A percentile compares a stretch with the other conserved stretches of the same genome.
Evolutionary conservation across 768 basidiomycete species (phyloP).

Genomic region (Lactifluus pinguis): DNA sequence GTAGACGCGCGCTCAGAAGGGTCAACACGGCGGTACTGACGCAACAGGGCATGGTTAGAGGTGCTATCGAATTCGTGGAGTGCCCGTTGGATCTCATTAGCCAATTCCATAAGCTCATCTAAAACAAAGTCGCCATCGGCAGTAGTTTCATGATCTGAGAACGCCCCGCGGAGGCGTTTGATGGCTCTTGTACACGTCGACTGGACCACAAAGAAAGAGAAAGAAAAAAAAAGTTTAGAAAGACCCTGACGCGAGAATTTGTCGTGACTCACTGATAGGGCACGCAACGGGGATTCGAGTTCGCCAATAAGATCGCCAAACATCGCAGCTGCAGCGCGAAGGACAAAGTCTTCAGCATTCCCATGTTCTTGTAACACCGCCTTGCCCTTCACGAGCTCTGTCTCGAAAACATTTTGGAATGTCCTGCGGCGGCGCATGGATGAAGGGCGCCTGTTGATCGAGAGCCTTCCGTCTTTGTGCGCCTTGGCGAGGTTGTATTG

Average conservation of each 20-base stretch:
- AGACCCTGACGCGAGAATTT: neutral
- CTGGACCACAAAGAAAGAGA: constrained; percentile 31
- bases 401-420: neutral
- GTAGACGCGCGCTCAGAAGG: constrained; percentile 19
- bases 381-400: constrained; percentile 19
- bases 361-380: neutral
- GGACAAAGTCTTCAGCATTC: constrained; percentile 30
- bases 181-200: constrained; percentile 51
- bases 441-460: constrained; percentile 22
- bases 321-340: constrained; percentile 57
- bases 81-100: constrained; percentile 58
- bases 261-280: constrained; percentile 48
- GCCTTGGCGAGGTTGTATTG: constrained; percentile 78
- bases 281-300: constrained; percentile 66
- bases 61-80: constrained; percentile 71
- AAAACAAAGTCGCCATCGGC: constrained; percentile 33
- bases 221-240: neutral
- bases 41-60: constrained; percentile 74
- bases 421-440: neutral
- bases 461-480: constrained; percentile 36
- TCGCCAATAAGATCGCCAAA: constrained; percentile 77
- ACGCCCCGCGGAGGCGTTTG: constrained; percentile 54
- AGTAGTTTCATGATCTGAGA: constrained; percentile 37
- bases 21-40: constrained; percentile 55
- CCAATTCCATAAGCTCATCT: constrained; percentile 56